Base-by-base conservation (phyloP, 345 rosid genomes). In the Gossypium thurberi region DNA sequence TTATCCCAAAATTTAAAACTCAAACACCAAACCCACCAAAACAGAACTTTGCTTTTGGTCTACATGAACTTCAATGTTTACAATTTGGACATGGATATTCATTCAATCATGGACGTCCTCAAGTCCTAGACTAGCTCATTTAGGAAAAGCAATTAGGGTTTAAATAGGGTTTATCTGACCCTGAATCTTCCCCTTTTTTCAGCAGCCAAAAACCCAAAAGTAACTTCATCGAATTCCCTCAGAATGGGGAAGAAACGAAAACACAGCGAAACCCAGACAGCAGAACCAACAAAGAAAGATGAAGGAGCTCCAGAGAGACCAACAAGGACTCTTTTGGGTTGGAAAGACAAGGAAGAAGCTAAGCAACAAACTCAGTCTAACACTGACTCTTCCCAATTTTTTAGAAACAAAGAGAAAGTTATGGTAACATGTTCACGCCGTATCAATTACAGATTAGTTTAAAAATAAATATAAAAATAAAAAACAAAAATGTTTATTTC, bases 321-420 rank as follows among this genome's bases (percentile, higher is more conserved):
- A 13, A 82, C 88, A 28, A 78, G 97, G 53, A 88, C 96, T 11
- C 89, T 91, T 1, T 73, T 91, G 53, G 96, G 97, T 2, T 92
- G 94, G 97, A 92, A 91, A 84, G 91, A 88, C 37, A 84, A 84
- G 74, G 72, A 37, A 0, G 87, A 85, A 59, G 85, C 55, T 57
- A 2, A 21, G 15, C 76, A 63, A 14, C 81, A 72, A 67, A 51
- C 69, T 14, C 79, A 26, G 14, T 59, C 78, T 17, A 50, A 26
- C 12, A 20, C 58, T 3, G 65, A 74, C 18, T 44, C 76, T 0
- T 33, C 33, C 8, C 61, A 46, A 0, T 77, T 25, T 23, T 95
- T 93, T 77, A 91, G 98, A 85, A 96, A 91, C 76, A 96, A 91
- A 78, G 99, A 93, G 81, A 96, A 93, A 82, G 97, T 91, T 56